Conservation (phyloP, 768 basidiomycete genomes). For the Dictyophora rubrovolvata region DNA sequence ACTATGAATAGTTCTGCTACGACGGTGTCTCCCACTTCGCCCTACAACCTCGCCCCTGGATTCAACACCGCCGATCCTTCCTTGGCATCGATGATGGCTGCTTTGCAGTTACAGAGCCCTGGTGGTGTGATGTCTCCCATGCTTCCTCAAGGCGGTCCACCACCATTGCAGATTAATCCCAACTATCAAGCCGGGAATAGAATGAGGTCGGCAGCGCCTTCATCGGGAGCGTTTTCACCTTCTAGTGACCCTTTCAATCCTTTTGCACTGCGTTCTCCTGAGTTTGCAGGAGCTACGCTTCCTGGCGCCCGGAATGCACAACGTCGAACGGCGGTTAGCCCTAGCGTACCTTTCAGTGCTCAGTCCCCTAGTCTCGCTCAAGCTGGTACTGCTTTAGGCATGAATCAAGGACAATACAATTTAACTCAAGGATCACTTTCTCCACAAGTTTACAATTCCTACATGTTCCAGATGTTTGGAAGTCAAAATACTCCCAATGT, state of each 20-base stretch:
- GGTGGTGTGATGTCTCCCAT: conserved; percentile 2
- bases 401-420: conserved; percentile 58
- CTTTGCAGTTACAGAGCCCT: conserved; percentile 64
- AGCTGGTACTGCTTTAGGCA: conserved; percentile 45
- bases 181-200: conserved; percentile 26
- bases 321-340: conserved; percentile 17
- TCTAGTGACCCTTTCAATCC: conserved; percentile 49
- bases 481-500: conserved; percentile 61
- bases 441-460: conserved; percentile 64
- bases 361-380: conserved; percentile 56
- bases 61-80: conserved; percentile 77
- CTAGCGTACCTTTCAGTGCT: conserved; percentile 40
- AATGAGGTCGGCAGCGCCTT: conserved; percentile 22
- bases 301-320: conserved; percentile 30
- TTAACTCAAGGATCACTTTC: conserved; percentile 33
- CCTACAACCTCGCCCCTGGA: conserved; percentile 60
- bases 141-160: conserved; percentile 53
- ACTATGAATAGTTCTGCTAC: conserved; percentile 32
- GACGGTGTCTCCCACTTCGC: conserved; percentile 26
- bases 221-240: conserved; percentile 42
- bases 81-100: conserved; percentile 87
- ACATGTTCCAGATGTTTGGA: conserved; percentile 72
- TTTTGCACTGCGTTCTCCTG: conserved; percentile 41
- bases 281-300: conserved; percentile 18
- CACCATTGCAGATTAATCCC: conserved; percentile 64